Evolutionary conservation across 2,329 filamentous ascomycete species (phyloP), one percentile per base, ranked within the genome.

Genomic region (Coccinonectria pachysandricola): DNA sequence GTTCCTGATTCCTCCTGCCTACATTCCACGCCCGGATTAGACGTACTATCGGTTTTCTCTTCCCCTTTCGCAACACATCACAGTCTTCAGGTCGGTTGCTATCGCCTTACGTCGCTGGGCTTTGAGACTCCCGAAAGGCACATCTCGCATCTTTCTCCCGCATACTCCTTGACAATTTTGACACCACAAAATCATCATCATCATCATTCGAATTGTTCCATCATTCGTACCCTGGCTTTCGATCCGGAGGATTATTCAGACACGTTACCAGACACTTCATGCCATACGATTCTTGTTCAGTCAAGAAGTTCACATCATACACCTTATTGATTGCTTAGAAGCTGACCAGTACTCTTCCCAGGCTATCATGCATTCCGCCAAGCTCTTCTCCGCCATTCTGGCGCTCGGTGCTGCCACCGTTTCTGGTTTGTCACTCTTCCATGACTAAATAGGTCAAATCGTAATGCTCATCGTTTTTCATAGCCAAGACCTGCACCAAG

Each of bases 291-390:
- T n/a, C n/a, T n/a, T n/a, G n/a, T n/a, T n/a, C n/a, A n/a, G n/a
- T n/a, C n/a, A n/a, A n/a, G n/a, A 23, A 11, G 17, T 18, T 18
- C 14, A 8, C 17, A 8, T 15, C 17, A 15, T n/a, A n/a, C 15
- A 7, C n/a, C n/a, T n/a, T n/a, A n/a, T n/a, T n/a, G n/a, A n/a
- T n/a, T n/a, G n/a, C n/a, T n/a, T n/a, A n/a, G n/a, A n/a, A n/a
- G n/a, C n/a, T n/a, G n/a, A n/a, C n/a, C n/a, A n/a, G n/a, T n/a
- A n/a, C n/a, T n/a, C n/a, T n/a, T n/a, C n/a, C n/a, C 23, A 56
- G 52, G 42, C 44, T 56, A 65, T 46, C 46, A 68, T 68, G 64
- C 57, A 55, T 52, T 58, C 52, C 46, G 50, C 56, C 48, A 55
- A 58, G 43, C 30, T 65, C 35, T 45, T 65, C 29, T 55, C 62